Evolutionary conservation across 169 alveolate genomes (phyloP).

Genomic region (Plasmodium berghei): DNA sequence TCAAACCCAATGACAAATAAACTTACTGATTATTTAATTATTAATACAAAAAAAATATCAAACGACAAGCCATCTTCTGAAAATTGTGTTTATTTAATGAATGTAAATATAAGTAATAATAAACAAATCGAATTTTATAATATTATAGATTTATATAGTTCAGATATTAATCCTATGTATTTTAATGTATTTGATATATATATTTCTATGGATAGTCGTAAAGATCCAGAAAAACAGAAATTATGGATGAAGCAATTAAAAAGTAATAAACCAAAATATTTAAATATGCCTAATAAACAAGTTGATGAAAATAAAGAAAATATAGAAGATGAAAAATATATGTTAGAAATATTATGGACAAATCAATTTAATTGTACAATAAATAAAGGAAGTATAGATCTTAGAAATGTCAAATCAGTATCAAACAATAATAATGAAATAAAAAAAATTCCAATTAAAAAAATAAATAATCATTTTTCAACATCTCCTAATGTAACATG

Average conservation of each 20-base stretch:
- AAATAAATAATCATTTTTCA: slow-evolving; percentile 9
- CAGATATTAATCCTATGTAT: slow-evolving; percentile 30
- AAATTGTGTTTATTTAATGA: slow-evolving; percentile 6
- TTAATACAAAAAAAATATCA: slow-evolving; percentile 23
- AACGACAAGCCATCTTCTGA: slow-evolving; percentile 57
- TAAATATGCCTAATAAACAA: slow-evolving; percentile 1
- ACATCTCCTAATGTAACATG: slow-evolving; percentile 34
- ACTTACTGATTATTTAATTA: neutral
- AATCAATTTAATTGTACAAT: slow-evolving; percentile 47
- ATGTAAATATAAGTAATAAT: neutral
- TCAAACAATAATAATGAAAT: neutral
- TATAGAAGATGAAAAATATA: neutral
- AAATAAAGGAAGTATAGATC: slow-evolving; percentile 50
- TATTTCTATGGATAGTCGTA: slow-evolving; percentile 11
- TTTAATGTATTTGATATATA: slow-evolving; percentile 41
- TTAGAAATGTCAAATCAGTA: slow-evolving; percentile 5
- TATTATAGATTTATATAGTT: slow-evolving; percentile 29
- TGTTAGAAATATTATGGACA: slow-evolving; percentile 24
- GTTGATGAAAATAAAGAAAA: slow-evolving; percentile 1
- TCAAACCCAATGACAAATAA: neutral
- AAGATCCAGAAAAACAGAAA: slow-evolving; percentile 8
- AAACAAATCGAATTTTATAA: slow-evolving; percentile 7
- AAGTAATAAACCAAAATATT: slow-evolving; percentile 18
- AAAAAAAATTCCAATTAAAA: slow-evolving; percentile 17
- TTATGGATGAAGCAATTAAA: neutral